Conservation (phyloP, 805 yeast genomes). For the Kazachstania kunashirensis region DNA sequence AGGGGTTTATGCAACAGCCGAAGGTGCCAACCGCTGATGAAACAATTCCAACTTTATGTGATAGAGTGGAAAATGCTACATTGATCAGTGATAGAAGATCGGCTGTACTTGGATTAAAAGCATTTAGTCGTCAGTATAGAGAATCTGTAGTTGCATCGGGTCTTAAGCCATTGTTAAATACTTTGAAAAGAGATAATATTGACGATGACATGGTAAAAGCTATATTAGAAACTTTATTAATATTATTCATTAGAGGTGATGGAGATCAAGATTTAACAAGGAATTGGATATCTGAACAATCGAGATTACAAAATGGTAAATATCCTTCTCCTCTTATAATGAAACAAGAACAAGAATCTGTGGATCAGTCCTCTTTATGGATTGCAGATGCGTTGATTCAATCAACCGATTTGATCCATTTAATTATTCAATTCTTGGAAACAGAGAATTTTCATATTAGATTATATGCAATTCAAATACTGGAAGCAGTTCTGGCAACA, state of each 20-base stretch:
- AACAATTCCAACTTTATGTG: constrained; percentile 81
- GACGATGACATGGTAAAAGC: constrained; percentile 70
- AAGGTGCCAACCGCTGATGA: constrained; percentile 59
- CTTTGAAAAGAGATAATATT: constrained; percentile 54
- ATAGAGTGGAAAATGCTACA: constrained; percentile 74
- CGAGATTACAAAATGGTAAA: constrained; percentile 65
- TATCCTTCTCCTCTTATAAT: constrained; percentile 64
- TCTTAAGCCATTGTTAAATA: constrained; percentile 57
- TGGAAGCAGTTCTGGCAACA: constrained; percentile 74
- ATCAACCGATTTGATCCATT: constrained; percentile 33
- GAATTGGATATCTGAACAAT: constrained; percentile 65
- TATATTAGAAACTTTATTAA: constrained; percentile 72
- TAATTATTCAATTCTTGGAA: constrained; percentile 40
- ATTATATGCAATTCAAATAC: constrained; percentile 71
- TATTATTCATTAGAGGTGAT: constrained; percentile 66
- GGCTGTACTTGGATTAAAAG: constrained; percentile 81
- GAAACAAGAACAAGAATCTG: constrained; percentile 38
- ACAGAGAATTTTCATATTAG: constrained; percentile 65
- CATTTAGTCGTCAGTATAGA: constrained; percentile 78
- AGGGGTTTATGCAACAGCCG: constrained; percentile 37
- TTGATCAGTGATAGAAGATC: constrained; percentile 79
- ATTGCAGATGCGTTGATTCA: constrained; percentile 89
- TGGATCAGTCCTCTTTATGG: constrained; percentile 88
- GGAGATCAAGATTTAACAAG: constrained; percentile 53
- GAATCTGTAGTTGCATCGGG: constrained; percentile 88